Percentiles rank a stretch among this genome's conserved stretches.
Conservation (phyloP, 2,329 filamentous ascomycete genomes). For the Sclerotinia trifoliorum region DNA sequence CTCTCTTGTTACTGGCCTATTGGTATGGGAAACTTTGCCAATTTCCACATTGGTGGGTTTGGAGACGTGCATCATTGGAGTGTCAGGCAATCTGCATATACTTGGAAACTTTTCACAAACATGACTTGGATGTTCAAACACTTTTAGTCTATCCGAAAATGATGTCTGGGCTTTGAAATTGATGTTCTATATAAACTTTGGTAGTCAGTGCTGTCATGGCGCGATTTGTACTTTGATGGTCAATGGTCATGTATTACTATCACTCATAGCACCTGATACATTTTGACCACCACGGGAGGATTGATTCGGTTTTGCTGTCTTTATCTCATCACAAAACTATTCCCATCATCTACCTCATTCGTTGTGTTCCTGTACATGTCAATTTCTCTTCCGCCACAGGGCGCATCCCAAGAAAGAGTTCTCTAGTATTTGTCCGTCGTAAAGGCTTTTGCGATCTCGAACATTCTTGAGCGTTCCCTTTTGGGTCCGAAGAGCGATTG, state of each 20-base stretch:
- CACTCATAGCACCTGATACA: not conserved
- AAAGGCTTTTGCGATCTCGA: not conserved
- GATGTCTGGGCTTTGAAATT: not conserved
- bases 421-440: not conserved
- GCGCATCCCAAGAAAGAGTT: not conserved
- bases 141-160: conserved; percentile 28
- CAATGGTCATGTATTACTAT: not conserved
- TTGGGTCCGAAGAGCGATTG: not conserved
- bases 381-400: no score
- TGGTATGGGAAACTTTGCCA: conserved; percentile 54
- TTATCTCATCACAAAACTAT: not conserved
- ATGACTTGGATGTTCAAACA: conserved; percentile 26
- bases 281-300: not conserved
- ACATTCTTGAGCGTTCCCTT: not conserved
- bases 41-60: conserved; percentile 49
- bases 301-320: not conserved
- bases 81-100: conserved; percentile 50
- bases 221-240: not conserved
- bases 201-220: not conserved
- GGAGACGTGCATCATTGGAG: conserved; percentile 48
- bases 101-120: conserved; percentile 40
- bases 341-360: not conserved
- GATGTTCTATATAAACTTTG: not conserved
- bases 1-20: conserved; percentile 54
- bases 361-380: not conserved